Percentiles rank a stretch among this genome's conserved stretches.
phyloP scores from a whole-genome alignment of 2,329 filamentous ascomycete genomes.

The Thelonectria olida region DNA sequence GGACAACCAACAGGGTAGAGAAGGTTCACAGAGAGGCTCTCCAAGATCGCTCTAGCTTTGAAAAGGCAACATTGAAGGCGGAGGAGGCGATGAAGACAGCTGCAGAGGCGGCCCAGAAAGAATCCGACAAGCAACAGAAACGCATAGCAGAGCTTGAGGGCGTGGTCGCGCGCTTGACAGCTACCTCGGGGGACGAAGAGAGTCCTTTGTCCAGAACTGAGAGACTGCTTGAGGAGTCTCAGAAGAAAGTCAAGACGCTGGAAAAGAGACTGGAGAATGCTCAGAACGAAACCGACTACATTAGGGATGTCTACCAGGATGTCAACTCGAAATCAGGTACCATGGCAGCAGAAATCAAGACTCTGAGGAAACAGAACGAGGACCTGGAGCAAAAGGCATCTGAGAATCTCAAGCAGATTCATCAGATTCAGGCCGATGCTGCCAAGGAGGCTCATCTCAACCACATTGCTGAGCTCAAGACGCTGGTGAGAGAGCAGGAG shows the following conservation, averaged over 20 bases:
- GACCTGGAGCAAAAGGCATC: constrained; percentile 53
- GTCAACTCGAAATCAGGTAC: constrained; percentile 59
- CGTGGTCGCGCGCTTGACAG: constrained; percentile 41
- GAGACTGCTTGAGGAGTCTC: constrained; percentile 48
- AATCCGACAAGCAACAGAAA: constrained; percentile 49
- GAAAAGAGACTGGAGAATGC: constrained; percentile 52
- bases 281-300: constrained; percentile 64
- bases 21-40: constrained; percentile 59
- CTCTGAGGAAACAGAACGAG: constrained; percentile 53
- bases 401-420: constrained; percentile 57
- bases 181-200: constrained; percentile 34
- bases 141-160: constrained; percentile 50
- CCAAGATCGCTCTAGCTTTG: constrained; percentile 58
- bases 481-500: constrained; percentile 60
- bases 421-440: constrained; percentile 54
- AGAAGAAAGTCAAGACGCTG: constrained; percentile 50
- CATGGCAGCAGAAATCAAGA: constrained; percentile 56
- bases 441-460: constrained; percentile 47
- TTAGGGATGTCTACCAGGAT: constrained; percentile 67
- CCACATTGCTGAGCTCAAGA: constrained; percentile 53
- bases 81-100: constrained; percentile 43
- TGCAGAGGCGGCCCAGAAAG: constrained; percentile 39
- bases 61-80: constrained; percentile 56
- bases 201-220: constrained; percentile 40
- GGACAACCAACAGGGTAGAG: constrained; percentile 56